Base-by-base conservation (phyloP, 169 alveolate species). In the Plasmodium ovale region DNA sequence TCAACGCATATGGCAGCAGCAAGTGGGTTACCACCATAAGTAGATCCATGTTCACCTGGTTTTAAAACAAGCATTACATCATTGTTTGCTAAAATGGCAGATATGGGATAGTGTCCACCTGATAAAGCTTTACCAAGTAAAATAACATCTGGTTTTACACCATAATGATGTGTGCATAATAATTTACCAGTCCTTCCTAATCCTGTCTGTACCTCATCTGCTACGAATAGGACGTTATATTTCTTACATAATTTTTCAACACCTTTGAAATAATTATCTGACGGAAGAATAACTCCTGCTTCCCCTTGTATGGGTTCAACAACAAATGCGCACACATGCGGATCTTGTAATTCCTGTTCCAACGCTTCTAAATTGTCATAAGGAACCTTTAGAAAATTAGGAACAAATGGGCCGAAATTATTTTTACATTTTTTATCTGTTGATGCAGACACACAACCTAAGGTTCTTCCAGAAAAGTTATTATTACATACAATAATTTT, bases 291-390 rank as follows among this genome's bases (percentile, higher is more conserved):
- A 16, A 97, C 98, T 16, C 99, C 99, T 7, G 96, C 98, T 90
- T 97, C 99, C 19, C 99, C 99, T 92, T 97, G 96, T 51, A 97
- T 96, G 0, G 98, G 98, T 92, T 97, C 99, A 35, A 96, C 95
- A 91, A 95, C 73, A 65, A 95, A 92, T 9, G 97, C 99, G 25
- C 97, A 96, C 16, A 94, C 92, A 71, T 93, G 91, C 2, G 96
- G 97, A 73, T 95, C 95, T 56, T 87, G 51, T 42, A 96, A 73
- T 60, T 73, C 67, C 5, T 47, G 29, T 87, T 89, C 94, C 10
- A 92, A 64, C 16, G 93, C 94, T 51, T 79, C 89, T 27, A 95
- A 72, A 53, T 94, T 92, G 44, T 88, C 70, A 73, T 91, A 94
- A 9, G 92, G 74, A 0, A 95, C 93, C 19, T 89, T 79, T 3